A percentile compares a stretch with the other conserved stretches of the same genome.
These are phyloP conservation scores for Kondoa subrosea DNA, from an alignment of 768 basidiomycete species.

Conservation along the genomic window DNA sequence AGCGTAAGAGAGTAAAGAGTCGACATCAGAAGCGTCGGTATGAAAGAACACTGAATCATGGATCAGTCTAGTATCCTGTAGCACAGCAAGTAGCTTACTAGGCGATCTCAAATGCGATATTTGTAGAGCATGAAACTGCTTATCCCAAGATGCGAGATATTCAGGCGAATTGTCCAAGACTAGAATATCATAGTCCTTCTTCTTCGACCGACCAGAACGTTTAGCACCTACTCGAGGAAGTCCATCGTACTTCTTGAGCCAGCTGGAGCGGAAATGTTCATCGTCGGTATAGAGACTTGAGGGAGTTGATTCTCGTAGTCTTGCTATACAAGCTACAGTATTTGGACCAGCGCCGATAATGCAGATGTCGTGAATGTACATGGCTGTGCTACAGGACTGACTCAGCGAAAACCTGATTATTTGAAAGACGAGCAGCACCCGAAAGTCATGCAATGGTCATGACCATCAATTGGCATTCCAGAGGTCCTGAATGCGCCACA, in stretches of 20 bases:
- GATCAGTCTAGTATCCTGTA: too few species aligned
- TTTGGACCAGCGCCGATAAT: conserved; percentile 28
- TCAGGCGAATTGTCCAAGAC: conserved; percentile 20
- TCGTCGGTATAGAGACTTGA: conserved; percentile 27
- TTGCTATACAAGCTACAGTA: conserved; percentile 24
- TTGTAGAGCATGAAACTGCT: conserved; percentile 20
- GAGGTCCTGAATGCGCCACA: too few species aligned
- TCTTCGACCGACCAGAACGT: not conserved
- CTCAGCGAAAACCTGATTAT: not conserved
- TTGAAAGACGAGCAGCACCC: too few species aligned
- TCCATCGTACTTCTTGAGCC: conserved; percentile 20
- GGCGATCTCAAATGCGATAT: conserved; percentile 25
- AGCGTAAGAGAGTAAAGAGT: conserved; percentile 26
- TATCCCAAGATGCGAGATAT: conserved; percentile 21
- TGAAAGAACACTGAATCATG: conserved; percentile 30
- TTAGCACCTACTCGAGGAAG: conserved; percentile 13
- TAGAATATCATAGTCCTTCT: conserved; percentile 7
- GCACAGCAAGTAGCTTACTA: too few species aligned
- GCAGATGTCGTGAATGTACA: conserved; percentile 18
- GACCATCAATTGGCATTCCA: too few species aligned
- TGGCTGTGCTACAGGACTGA: not conserved
- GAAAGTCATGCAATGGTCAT: too few species aligned
- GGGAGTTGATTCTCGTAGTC: conserved; percentile 23
- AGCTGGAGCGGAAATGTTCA: conserved; percentile 27
- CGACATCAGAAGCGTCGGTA: conserved; percentile 23